A percentile compares a stretch with the other conserved stretches of the same genome.
Evolutionary conservation across 164 flowering plant species (phyloP).

Genomic region (Malania oleifera): DNA sequence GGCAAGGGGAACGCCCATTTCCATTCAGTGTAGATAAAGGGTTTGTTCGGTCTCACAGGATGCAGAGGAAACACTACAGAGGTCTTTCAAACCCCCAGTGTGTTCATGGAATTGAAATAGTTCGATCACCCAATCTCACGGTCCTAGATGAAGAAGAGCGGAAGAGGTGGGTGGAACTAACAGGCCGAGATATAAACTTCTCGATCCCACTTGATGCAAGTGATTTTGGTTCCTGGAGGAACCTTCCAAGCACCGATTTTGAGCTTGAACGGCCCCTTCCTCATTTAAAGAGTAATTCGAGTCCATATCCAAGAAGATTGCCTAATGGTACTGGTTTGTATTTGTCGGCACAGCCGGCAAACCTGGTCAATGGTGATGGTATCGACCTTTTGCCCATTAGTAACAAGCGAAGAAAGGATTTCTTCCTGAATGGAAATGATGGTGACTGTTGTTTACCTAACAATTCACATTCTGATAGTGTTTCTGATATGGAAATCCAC

Average conservation of each 20-base stretch:
- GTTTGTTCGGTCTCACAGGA: conserved; percentile 24
- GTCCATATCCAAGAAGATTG: conserved; percentile 15
- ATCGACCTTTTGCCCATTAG: conserved; percentile 15
- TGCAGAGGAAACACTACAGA: conserved; percentile 29
- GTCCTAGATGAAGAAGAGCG: conserved; percentile 21
- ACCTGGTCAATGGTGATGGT: conserved; percentile 18
- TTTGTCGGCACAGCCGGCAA: conserved; percentile 20
- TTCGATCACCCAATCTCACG: conserved; percentile 17
- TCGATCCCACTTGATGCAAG: conserved; percentile 22
- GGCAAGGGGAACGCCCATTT: conserved; percentile 27
- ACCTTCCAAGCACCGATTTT: conserved; percentile 22
- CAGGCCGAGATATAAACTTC: conserved; percentile 21
- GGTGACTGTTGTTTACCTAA: conserved; percentile 5
- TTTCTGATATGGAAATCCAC: conserved; percentile 11
- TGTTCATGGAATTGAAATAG: conserved; percentile 28
- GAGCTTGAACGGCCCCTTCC: conserved; percentile 23
- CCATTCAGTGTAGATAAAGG: conserved; percentile 31
- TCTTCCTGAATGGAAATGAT: neutral
- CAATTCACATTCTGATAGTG: conserved; percentile 8
- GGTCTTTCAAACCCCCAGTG: conserved; percentile 30
- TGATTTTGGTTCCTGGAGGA: conserved; percentile 28
- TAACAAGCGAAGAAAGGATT: conserved; percentile 17
- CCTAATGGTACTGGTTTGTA: conserved; percentile 24
- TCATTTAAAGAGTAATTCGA: conserved; percentile 3
- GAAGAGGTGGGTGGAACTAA: conserved; percentile 23